These are phyloP conservation scores for Silene uniflora DNA, from an alignment of 148 eudicot species.

Conservation along the genomic window DNA sequence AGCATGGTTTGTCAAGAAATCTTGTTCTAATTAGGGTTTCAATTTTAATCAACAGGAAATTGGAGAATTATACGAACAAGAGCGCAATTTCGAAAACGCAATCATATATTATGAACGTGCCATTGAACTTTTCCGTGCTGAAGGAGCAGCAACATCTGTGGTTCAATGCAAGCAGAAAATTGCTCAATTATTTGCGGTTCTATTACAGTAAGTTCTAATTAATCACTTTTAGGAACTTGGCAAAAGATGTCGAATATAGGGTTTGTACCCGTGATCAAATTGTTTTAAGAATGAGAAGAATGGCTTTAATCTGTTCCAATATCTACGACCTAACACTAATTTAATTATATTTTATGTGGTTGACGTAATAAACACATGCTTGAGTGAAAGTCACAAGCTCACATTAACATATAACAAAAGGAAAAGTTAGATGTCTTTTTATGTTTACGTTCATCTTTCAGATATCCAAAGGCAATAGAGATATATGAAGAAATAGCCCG, in stretches of 20 bases:
- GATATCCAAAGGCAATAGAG: conserved; percentile 60
- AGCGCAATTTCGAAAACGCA: conserved; percentile 47
- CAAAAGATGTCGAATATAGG: too few species aligned
- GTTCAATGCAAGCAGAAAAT: conserved; percentile 69
- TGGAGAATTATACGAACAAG: conserved; percentile 55
- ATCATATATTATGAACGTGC: conserved; percentile 46
- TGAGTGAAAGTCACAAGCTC: too few species aligned
- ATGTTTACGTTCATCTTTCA: conserved; percentile 19
- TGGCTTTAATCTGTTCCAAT: too few species aligned
- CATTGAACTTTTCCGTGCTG: conserved; percentile 49
- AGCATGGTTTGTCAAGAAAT: too few species aligned
- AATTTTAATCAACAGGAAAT: conserved; percentile 39
- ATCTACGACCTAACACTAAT: too few species aligned
- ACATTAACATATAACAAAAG: too few species aligned
- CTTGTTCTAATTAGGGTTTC: too few species aligned
- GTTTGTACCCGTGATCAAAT: too few species aligned
- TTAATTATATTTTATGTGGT: too few species aligned
- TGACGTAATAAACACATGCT: too few species aligned
- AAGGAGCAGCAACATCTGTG: conserved; percentile 51
- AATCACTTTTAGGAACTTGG: neutral
- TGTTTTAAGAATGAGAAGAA: too few species aligned
- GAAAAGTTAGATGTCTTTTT: too few species aligned
- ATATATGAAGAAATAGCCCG: conserved; percentile 65
- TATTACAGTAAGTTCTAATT: conserved; percentile 42
- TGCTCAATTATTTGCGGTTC: conserved; percentile 52